A percentile compares a stretch with the other conserved stretches of the same genome.
Evolutionary conservation across 805 yeast genomes (phyloP).

Genomic region (Barnettozyma wickerhamii): DNA sequence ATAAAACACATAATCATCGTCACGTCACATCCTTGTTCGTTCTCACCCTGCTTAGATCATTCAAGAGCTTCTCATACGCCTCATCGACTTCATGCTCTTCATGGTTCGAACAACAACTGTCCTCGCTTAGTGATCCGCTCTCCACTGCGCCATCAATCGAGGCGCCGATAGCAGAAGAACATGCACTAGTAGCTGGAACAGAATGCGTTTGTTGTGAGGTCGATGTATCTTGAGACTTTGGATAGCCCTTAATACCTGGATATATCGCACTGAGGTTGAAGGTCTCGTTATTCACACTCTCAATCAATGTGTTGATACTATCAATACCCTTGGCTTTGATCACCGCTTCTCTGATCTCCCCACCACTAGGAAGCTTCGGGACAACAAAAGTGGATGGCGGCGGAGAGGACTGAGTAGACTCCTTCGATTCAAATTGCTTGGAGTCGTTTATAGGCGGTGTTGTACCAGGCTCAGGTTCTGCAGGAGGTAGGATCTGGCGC

Average conservation of each 20-base stretch:
- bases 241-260: constrained; percentile 19
- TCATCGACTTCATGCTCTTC: constrained; percentile 49
- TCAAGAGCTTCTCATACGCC: constrained; percentile 66
- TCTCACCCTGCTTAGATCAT: constrained; percentile 62
- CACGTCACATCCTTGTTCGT: constrained; percentile 35
- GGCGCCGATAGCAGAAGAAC: not conserved
- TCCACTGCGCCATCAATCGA: not conserved
- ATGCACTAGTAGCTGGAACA: no score
- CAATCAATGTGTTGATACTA: constrained; percentile 62
- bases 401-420: constrained; percentile 11
- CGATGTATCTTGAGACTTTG: no score
- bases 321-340: constrained; percentile 74
- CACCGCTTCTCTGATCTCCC: constrained; percentile 47
- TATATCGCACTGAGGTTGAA: constrained; percentile 49
- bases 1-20: not conserved
- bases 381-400: constrained; percentile 19
- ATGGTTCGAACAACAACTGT: constrained; percentile 1
- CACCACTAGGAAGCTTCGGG: constrained; percentile 41
- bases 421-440: no score
- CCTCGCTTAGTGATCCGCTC: not conserved
- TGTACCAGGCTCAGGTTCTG: no score
- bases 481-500: constrained; percentile 26
- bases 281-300: constrained; percentile 54
- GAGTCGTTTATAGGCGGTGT: no score
- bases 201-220: no score